Evolutionary conservation across 2,329 filamentous ascomycete genomes (phyloP).

Genomic region (Myotisia sp.): DNA sequence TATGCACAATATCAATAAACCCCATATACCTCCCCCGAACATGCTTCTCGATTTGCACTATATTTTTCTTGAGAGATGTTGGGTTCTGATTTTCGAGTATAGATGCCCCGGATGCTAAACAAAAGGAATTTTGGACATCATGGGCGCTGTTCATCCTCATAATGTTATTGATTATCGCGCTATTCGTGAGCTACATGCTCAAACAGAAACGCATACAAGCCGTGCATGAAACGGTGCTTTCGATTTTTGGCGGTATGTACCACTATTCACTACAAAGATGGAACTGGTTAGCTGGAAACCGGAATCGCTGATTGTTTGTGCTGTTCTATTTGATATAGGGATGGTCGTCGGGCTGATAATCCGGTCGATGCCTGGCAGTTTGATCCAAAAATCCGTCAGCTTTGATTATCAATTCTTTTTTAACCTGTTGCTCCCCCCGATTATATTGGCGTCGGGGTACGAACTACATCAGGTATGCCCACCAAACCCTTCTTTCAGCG

Average conservation of each 20-base stretch:
- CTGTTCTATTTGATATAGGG: slow-evolving; percentile 46
- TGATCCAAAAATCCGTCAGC: slow-evolving; percentile 78
- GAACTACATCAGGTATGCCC: slow-evolving; percentile 66
- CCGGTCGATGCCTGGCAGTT: slow-evolving; percentile 63
- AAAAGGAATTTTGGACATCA: slow-evolving; percentile 90
- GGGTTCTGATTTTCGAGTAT: too few species aligned
- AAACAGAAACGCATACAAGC: slow-evolving; percentile 96
- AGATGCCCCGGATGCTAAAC: slow-evolving; percentile 61
- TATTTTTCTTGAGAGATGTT: too few species aligned
- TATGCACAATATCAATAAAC: slow-evolving; percentile 4
- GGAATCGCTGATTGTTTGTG: not conserved
- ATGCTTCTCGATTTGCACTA: not conserved
- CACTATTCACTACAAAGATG: not conserved
- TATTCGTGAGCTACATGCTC: slow-evolving; percentile 93
- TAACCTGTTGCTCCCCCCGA: slow-evolving; percentile 93
- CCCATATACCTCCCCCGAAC: too few species aligned
- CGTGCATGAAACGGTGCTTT: slow-evolving; percentile 94
- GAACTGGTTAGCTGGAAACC: not conserved
- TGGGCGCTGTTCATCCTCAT: slow-evolving; percentile 97
- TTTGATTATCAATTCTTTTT: slow-evolving; percentile 99
- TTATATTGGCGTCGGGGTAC: slow-evolving; percentile 93
- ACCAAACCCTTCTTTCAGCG: not conserved
- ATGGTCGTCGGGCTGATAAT: slow-evolving; percentile 91
- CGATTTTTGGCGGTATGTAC: slow-evolving; percentile 73
- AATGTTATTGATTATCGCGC: slow-evolving; percentile 77